Percentiles rank a stretch among this genome's conserved stretches.
Conservation (phyloP, 1,284 basidiomycete genomes). For the Fomes fomentarius region DNA sequence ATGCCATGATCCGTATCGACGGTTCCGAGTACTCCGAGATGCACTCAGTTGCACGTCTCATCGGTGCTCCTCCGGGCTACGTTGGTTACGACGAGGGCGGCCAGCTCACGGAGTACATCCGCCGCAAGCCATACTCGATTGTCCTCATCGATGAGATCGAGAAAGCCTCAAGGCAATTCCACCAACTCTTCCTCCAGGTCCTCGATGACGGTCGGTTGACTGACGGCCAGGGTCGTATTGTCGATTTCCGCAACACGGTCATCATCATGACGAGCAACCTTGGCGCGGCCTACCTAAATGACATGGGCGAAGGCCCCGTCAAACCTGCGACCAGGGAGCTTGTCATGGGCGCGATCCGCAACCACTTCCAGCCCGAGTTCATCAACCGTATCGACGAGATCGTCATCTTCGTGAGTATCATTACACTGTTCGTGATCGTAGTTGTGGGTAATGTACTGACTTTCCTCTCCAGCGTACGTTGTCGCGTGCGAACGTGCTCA, state of each 20-base stretch:
- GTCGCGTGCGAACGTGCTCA: conserved; percentile 73
- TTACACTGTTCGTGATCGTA: conserved; percentile 1
- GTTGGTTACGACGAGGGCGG: conserved; percentile 92
- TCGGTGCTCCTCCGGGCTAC: conserved; percentile 91
- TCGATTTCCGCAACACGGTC: conserved; percentile 86
- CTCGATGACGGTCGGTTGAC: conserved; percentile 96
- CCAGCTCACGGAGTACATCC: conserved; percentile 90
- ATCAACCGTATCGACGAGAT: conserved; percentile 92
- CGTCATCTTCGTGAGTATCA: conserved; percentile 79
- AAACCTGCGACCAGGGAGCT: conserved; percentile 62
- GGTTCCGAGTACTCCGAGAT: conserved; percentile 94
- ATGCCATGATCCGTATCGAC: conserved; percentile 92
- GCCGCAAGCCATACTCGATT: conserved; percentile 85
- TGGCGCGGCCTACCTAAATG: conserved; percentile 78
- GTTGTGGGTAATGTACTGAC: conserved; percentile 26
- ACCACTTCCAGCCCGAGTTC: conserved; percentile 92
- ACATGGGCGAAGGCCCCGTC: conserved; percentile 77
- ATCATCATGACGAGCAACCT: conserved; percentile 96
- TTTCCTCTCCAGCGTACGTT: conserved; percentile 64
- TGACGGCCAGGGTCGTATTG: conserved; percentile 82
- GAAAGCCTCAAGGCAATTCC: conserved; percentile 89
- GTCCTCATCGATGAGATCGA: conserved; percentile 88
- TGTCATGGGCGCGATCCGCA: conserved; percentile 81
- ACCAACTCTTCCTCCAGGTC: conserved; percentile 92
- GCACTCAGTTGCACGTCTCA: conserved; percentile 88